These are phyloP conservation scores for Dactylellina haptotyla DNA, from an alignment of 2,329 filamentous ascomycete genomes.

Conservation along the genomic window DNA sequence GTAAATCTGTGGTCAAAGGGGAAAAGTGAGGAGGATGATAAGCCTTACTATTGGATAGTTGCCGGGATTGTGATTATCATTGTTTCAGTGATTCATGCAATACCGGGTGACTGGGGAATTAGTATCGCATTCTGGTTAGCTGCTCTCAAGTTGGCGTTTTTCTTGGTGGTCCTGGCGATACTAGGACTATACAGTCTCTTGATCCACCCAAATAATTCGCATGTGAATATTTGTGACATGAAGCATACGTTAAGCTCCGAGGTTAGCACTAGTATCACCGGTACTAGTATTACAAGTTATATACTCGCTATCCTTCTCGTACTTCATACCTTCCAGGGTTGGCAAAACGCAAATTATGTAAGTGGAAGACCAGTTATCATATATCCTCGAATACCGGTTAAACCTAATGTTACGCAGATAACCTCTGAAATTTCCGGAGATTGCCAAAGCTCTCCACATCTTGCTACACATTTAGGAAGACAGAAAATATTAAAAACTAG, in stretches of 20 bases:
- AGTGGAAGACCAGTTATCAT: neutral
- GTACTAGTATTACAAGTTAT: neutral
- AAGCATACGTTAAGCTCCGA: no score
- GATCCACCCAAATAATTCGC: neutral
- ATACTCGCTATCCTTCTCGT: conserved; percentile 10
- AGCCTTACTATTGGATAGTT: neutral
- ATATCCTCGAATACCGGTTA: neutral
- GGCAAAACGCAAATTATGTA: conserved; percentile 23
- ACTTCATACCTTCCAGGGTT: conserved; percentile 13
- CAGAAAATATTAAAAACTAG: conserved; percentile 2
- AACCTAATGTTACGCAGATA: neutral
- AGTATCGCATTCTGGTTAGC: conserved; percentile 8
- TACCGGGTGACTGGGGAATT: neutral
- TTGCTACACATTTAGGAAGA: no score
- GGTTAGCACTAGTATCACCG: no score
- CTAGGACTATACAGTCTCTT: neutral
- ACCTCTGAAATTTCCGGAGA: conserved; percentile 8
- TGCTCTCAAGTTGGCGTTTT: neutral
- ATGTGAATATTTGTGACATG: no score
- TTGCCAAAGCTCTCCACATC: no score
- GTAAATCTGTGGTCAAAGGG: conserved; percentile 8
- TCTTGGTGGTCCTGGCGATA: neutral
- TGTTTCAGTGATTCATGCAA: conserved; percentile 4
- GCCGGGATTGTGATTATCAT: conserved; percentile 5
- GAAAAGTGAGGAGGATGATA: neutral